Base-by-base conservation (phyloP, 2,329 filamentous ascomycete species). In the Blumeria hordei region DNA sequence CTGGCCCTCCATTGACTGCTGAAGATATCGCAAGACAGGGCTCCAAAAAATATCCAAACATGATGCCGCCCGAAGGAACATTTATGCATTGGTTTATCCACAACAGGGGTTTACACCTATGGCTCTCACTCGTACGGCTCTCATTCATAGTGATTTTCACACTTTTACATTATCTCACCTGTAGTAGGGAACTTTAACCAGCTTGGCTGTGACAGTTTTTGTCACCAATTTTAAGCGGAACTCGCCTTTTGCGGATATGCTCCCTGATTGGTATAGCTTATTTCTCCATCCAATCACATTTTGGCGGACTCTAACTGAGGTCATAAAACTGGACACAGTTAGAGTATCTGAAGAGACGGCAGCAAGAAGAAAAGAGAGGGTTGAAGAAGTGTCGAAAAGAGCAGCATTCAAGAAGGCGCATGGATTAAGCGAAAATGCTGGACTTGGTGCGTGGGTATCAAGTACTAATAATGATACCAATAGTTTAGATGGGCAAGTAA, bases 381-480 rank as follows among this genome's bases (percentile, higher is more conserved):
- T 87, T 55, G 87, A 94, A 61, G 92, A 98, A 69, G 82, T 92
- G 33, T 77, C 82, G 67, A 94, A 95, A 77, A 76, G 90, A 63
- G 77, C 77, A 58, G 80, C 85, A 67, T 98, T 87, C 69, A 80
- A 88, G 63, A 81, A 86, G 68, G 86, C 83, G 58, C 87, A 94
- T 71, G 88, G 87, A 9, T 67, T 94, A 64, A 82, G 88, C 66
- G 71, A 75, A 61, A 72, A 74, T 62, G 70, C 76, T 54, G 73
- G 73, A 35, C 72, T 81, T 62, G 71, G 71, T 7, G 70, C 70
- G 3, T 72, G 71, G 70, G 69, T 65, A 11, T 67, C 68, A 59
- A 70, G 60, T 64, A 64, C 35, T 59, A 68, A 65, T 58, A 56
- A 54, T 28, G 58, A 65, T 49, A 55, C 57, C 9, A 55, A 66